Conservation (phyloP, 805 yeast genomes). For the Ogataea nakhonphanomensis region DNA sequence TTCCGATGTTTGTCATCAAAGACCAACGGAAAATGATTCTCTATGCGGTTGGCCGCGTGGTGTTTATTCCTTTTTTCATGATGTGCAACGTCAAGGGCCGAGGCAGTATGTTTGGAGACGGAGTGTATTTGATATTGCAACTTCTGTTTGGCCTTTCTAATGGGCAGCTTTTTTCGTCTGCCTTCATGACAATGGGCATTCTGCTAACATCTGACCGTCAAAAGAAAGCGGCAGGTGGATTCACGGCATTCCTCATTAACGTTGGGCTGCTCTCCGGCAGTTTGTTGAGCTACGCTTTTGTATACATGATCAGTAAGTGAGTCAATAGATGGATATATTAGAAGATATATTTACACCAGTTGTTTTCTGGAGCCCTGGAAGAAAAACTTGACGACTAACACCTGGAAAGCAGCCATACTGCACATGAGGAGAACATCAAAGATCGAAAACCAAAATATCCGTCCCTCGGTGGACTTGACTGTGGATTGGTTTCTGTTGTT, state of each 20-base stretch:
- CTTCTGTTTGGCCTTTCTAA: slow-evolving; percentile 80
- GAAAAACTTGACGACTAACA: slow-evolving; percentile 63
- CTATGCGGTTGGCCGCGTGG: slow-evolving; percentile 53
- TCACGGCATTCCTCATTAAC: slow-evolving; percentile 76
- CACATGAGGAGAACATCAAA: slow-evolving; percentile 62
- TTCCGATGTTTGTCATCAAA: slow-evolving; percentile 38
- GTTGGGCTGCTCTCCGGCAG: slow-evolving; percentile 80
- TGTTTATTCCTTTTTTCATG: slow-evolving; percentile 70
- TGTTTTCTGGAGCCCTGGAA: slow-evolving; percentile 71
- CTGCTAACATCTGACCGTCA: slow-evolving; percentile 49
- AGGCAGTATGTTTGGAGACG: slow-evolving; percentile 50
- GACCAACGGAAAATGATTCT: slow-evolving; percentile 43
- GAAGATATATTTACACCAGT: slow-evolving; percentile 40
- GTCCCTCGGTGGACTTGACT: slow-evolving; percentile 58
- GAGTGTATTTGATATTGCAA: slow-evolving; percentile 66
- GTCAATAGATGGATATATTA: slow-evolving; percentile 5
- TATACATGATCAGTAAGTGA: slow-evolving; percentile 23
- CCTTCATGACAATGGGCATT: slow-evolving; percentile 44
- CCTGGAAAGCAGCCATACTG: slow-evolving; percentile 69
- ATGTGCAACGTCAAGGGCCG: slow-evolving; percentile 55
- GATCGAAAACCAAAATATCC: slow-evolving; percentile 64
- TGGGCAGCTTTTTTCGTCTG: slow-evolving; percentile 78
- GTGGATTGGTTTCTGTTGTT: slow-evolving; percentile 87
- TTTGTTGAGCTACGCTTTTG: slow-evolving; percentile 66
- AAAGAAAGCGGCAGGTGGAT: slow-evolving; percentile 90